Conservation (phyloP, 2,329 filamentous ascomycete species). For the Sporothrix sp. region DNA sequence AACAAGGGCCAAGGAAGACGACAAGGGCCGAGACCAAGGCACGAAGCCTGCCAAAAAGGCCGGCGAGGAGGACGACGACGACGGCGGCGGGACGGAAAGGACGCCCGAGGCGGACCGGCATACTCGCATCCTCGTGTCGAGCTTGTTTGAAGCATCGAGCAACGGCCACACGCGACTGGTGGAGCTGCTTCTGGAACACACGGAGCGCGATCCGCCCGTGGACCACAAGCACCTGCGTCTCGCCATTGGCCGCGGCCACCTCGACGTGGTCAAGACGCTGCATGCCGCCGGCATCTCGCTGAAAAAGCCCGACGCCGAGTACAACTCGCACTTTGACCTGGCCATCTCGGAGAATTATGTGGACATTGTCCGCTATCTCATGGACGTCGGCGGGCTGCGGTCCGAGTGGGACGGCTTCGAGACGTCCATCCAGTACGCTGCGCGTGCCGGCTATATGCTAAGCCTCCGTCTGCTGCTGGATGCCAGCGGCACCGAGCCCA, state of each 20-base stretch:
- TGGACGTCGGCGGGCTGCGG: background rate
- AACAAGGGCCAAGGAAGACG: background rate
- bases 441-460: background rate
- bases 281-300: background rate
- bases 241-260: background rate
- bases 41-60: background rate
- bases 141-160: background rate
- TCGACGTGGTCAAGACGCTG: background rate
- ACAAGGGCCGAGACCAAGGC: background rate
- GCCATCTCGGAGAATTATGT: background rate
- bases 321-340: conserved; percentile 5
- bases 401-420: conserved; percentile 7
- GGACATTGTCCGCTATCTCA: conserved; percentile 2
- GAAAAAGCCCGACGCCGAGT: background rate
- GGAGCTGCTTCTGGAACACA: background rate
- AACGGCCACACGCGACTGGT: background rate
- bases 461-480: background rate
- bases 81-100: background rate
- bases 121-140: background rate
- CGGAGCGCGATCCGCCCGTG: background rate
- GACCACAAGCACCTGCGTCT: background rate
- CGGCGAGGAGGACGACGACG: background rate
- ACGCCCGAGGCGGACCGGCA: background rate
- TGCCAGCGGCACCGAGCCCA: background rate
- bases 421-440: conserved; percentile 10